Base-by-base conservation (phyloP, 345 rosid species). In the Brassica carinata region DNA sequence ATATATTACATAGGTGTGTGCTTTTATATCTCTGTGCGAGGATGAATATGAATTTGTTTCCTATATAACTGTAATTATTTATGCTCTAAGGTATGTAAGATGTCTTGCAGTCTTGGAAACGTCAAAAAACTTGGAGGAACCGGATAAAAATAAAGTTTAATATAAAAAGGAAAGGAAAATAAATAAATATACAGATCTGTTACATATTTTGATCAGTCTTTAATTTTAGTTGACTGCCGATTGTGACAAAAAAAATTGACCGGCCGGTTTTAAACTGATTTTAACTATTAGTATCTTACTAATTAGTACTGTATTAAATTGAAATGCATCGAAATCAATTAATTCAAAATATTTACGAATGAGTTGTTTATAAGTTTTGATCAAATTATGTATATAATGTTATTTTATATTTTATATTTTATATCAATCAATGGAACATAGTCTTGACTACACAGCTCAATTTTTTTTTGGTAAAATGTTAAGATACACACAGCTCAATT, bases 71-170 rank as follows among this genome's bases (percentile, higher is more conserved):
- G 29, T 48, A 19, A 15, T 26, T 72, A 58, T 73, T 31, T 65
- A n/a, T 23, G 55, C 10, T 23, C 55, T 8, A 40, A 14, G 48
- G 11, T 34, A 59, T 63, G 78, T 59, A 38, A 61, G 57, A 31
- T 67, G 72, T 69, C 79, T 74, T 64, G 63, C 30, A 64, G 65
- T 65, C 66, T 70, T 75, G 66, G 38, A 36, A 75, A 67, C 72
- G 29, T 74, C 55, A 63, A 63, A 53, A 69, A 63, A 74, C 73
- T 64, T 80, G 13, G 48, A 69, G 75, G 65, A 75, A 53, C 79
- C 27, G 53, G 79, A 69, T 74, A 27, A 33, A 2, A 55, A 31
- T 23, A 43, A 40, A 40, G 4, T 65, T 33, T 15, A 53, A 11
- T 77, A 23, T 59, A 18, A 64, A 13, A 40, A 14, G n/a, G 7